phyloP scores from a whole-genome alignment of 768 basidiomycete genomes.

The Amanita brunnescens region DNA sequence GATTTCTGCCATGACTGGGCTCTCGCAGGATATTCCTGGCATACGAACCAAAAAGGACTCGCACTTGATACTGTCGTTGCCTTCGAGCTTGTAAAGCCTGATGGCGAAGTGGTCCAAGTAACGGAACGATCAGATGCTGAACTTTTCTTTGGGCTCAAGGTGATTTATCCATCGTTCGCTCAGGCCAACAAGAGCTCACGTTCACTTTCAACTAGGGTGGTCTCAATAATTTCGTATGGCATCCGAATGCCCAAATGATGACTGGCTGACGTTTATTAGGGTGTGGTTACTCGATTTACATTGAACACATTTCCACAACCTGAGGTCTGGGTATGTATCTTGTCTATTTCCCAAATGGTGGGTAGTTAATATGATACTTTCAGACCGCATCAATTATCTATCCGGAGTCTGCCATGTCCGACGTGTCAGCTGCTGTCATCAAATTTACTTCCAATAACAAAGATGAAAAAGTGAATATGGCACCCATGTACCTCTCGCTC shows the following conservation, averaged over 20 bases:
- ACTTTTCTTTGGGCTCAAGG: constrained; percentile 37
- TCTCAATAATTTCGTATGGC: constrained; percentile 45
- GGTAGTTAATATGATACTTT: not conserved
- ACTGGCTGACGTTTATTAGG: constrained; percentile 26
- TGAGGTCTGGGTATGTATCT: constrained; percentile 46
- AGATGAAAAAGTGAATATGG: constrained; percentile 43
- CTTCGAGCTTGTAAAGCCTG: constrained; percentile 50
- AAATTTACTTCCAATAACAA: constrained; percentile 32
- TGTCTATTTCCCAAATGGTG: not conserved
- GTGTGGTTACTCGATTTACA: constrained; percentile 52
- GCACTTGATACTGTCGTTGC: constrained; percentile 37
- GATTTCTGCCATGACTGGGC: too few species aligned
- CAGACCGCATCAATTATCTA: constrained; percentile 43
- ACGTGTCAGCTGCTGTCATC: constrained; percentile 25
- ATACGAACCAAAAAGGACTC: constrained; percentile 6
- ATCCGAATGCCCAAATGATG: constrained; percentile 34
- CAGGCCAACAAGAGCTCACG: constrained; percentile 9
- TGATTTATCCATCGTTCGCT: constrained; percentile 1
- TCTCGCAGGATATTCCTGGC: constrained; percentile 49
- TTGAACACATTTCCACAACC: constrained; percentile 45
- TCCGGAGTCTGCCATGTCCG: constrained; percentile 6
- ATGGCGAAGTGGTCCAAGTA: constrained; percentile 33
- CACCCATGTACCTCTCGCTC: constrained; percentile 35
- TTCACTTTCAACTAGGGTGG: constrained; percentile 35
- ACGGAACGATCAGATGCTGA: constrained; percentile 25